Evolutionary conservation across 116 monocot genomes (phyloP), one percentile per base, ranked within the genome.

Genomic region (Papilionanthe hybrid): DNA sequence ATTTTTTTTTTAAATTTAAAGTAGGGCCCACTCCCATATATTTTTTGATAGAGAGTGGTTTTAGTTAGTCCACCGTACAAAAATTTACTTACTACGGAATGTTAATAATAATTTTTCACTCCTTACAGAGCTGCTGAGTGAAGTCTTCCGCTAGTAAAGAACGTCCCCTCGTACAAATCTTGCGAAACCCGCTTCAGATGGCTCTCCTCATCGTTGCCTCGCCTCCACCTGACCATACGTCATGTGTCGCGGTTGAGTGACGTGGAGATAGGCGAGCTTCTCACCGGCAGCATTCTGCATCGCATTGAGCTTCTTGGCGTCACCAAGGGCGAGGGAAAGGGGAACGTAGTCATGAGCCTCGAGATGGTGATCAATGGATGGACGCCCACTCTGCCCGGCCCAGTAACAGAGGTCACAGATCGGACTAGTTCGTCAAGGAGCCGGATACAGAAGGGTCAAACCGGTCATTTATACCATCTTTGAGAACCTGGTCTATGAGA

Each of bases 401-500:
- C 90, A 0, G 87, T 72, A 29, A 85, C 90, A 1, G 78, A 55
- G 48, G 60, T 23, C 58, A 87, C 85, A 5, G 87, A 85, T 22
- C 65, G 82, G 72, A 79, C 78, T 27, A 87, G 29, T 63, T 90
- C 85, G 11, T 27, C 48, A 3, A 90, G 82, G 75, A 90, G 81
- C 17, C 87, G 82, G 76, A 79, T 78, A 19, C 90, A 87, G 78
- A 90, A 2, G 58, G 56, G 73, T 90, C 90, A 7, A 85, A 80
- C 58, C 90, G 87, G 79, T 90, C 90, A 53, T 90, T 90, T 85
- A 90, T 90, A 8, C 90, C 90, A 30, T 90, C 90, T 28, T 90
- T 90, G 27, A 87, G 86, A 50, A 90, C 87, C 57, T 90, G 90
- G 78, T 90, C 90, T 30, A 90, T 84, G 42, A 90, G 75, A 69